Conservation (phyloP, 139 green algal species). For the Chlamydomonas sphaeroides region DNA sequence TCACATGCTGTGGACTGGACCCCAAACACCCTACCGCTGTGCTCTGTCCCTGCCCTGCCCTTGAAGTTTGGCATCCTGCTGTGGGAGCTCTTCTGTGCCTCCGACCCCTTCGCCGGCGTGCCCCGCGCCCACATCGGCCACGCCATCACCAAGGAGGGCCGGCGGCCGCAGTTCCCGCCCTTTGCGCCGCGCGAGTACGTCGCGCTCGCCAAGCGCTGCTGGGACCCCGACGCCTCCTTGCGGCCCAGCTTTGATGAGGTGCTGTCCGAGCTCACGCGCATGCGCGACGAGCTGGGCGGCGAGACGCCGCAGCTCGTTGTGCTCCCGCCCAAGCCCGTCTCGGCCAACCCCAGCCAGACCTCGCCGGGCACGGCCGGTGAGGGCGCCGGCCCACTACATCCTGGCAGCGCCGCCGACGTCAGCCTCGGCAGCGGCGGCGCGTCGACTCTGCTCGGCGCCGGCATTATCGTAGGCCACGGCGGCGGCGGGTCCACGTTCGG, state of each 20-base stretch:
- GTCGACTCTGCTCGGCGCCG: neutral
- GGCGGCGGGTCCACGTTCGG: neutral
- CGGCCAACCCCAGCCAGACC: neutral
- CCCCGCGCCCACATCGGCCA: conserved; percentile 44
- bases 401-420: neutral
- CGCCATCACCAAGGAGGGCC: conserved; percentile 14
- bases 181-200: conserved; percentile 36
- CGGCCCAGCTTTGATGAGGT: conserved; percentile 45
- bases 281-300: conserved; percentile 29
- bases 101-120: conserved; percentile 12
- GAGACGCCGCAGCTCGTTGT: conserved; percentile 30
- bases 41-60: too few relatives aligned
- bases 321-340: neutral
- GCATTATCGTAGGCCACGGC: neutral
- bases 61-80: conserved; percentile 64
- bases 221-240: conserved; percentile 36
- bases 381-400: too few relatives aligned
- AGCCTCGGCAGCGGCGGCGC: neutral
- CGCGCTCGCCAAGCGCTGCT: conserved; percentile 39
- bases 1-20: neutral
- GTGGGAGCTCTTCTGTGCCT: conserved; percentile 58
- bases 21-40: too few relatives aligned
- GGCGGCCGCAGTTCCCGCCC: conserved; percentile 40
- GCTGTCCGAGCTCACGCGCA: conserved; percentile 28
- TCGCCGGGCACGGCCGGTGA: neutral